These are phyloP conservation scores for Paramecium octaurelia DNA, from an alignment of 73 alveolate genomes.

Conservation along the genomic window DNA sequence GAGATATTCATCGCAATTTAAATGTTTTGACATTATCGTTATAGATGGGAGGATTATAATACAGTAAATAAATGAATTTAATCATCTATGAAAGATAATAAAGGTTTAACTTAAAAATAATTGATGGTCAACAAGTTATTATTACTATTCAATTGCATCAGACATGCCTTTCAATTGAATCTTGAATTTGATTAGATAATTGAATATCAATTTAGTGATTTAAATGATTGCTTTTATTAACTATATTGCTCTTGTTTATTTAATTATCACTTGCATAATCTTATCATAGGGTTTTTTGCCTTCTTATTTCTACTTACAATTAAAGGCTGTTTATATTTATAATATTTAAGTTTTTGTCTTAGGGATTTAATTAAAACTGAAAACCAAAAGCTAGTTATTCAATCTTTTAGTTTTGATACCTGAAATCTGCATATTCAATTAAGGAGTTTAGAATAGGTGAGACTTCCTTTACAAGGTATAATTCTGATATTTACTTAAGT, in stretches of 20 bases:
- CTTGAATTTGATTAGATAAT: neutral
- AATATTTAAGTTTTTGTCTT: too few species aligned
- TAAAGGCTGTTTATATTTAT: too few species aligned
- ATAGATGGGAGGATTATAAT: neutral
- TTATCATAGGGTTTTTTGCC: too few species aligned
- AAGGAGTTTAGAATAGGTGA: constrained; percentile 9
- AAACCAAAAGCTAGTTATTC: too few species aligned
- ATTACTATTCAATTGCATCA: neutral
- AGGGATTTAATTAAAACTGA: too few species aligned
- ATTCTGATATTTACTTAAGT: neutral
- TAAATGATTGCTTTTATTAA: neutral
- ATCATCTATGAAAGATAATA: neutral
- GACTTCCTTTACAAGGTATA: neutral
- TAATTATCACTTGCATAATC: too few species aligned
- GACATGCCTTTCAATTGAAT: neutral
- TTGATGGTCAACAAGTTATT: neutral
- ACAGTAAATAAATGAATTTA: neutral
- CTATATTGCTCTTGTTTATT: neutral
- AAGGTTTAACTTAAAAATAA: neutral
- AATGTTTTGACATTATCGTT: neutral
- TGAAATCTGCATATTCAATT: neutral
- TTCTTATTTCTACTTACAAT: too few species aligned
- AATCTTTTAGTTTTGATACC: too few species aligned
- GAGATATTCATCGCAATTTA: neutral
- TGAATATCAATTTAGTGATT: neutral